These are phyloP conservation scores for Alnus rubra DNA, from an alignment of 306 rosid species.

Conservation along the genomic window DNA sequence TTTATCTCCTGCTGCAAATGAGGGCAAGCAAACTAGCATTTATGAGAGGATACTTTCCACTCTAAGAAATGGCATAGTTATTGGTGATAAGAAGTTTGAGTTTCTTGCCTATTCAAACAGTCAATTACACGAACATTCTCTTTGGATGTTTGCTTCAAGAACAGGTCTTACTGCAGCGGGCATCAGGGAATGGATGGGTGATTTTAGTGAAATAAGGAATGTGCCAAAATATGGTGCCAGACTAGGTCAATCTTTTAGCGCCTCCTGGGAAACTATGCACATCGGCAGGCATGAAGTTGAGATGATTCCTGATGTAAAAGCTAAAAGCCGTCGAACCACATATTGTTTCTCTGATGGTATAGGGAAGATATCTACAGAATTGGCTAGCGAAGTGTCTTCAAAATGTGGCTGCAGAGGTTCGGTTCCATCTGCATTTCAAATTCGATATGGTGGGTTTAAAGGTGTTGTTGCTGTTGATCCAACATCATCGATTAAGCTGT, in stretches of 20 bases:
- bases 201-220: constrained; percentile 36
- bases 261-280: constrained; percentile 34
- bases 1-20: constrained; percentile 20
- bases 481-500: constrained; percentile 21
- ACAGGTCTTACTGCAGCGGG: constrained; percentile 32
- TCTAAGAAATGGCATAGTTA: constrained; percentile 36
- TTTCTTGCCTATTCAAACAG: constrained; percentile 44
- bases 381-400: constrained; percentile 39
- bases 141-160: constrained; percentile 58
- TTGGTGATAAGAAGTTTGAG: constrained; percentile 48
- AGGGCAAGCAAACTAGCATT: constrained; percentile 22
- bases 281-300: constrained; percentile 26
- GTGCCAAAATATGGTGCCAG: constrained; percentile 45
- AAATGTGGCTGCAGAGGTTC: constrained; percentile 31
- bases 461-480: constrained; percentile 58
- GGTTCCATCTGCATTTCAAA: constrained; percentile 50
- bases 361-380: constrained; percentile 40
- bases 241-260: constrained; percentile 50
- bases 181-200: constrained; percentile 48
- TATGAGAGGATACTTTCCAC: constrained; percentile 32
- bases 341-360: constrained; percentile 54
- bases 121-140: constrained; percentile 36
- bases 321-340: background rate
- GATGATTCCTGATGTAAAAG: constrained; percentile 33
- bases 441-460: constrained; percentile 44